These are phyloP conservation scores for Microcos paniculata DNA, from an alignment of 345 rosid species.

Conservation along the genomic window DNA sequence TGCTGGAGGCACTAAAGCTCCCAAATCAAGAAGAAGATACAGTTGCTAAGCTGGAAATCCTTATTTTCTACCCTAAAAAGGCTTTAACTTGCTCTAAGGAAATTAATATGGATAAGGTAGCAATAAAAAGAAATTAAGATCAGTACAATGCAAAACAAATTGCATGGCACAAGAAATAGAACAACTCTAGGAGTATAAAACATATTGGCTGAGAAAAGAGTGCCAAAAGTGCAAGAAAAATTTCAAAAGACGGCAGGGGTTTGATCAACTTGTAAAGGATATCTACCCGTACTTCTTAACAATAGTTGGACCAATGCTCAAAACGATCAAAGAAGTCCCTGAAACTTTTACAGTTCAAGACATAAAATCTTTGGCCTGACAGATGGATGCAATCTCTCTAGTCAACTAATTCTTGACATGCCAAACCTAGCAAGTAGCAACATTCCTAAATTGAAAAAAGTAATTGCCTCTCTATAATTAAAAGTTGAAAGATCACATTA, in stretches of 20 bases:
- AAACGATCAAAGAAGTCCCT: background rate
- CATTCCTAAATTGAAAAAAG: background rate
- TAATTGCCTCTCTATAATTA: background rate
- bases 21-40: background rate
- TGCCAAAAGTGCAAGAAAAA: background rate
- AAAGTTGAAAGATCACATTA: background rate
- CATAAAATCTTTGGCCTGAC: background rate
- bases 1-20: background rate
- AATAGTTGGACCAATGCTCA: background rate
- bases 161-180: background rate
- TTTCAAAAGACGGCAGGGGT: background rate
- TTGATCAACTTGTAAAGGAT: background rate
- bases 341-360: background rate
- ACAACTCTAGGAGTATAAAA: background rate
- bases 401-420: background rate
- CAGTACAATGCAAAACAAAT: background rate
- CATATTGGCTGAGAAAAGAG: background rate
- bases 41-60: background rate
- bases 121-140: background rate
- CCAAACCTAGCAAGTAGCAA: background rate
- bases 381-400: background rate
- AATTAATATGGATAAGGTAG: too few relatives aligned
- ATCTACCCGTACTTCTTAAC: background rate
- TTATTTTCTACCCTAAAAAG: background rate
- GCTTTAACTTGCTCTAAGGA: background rate